Percentiles rank a stretch among this genome's conserved stretches.
These are phyloP conservation scores for Mallotus nudiflorus DNA, from an alignment of 345 rosid species.

Conservation along the genomic window DNA sequence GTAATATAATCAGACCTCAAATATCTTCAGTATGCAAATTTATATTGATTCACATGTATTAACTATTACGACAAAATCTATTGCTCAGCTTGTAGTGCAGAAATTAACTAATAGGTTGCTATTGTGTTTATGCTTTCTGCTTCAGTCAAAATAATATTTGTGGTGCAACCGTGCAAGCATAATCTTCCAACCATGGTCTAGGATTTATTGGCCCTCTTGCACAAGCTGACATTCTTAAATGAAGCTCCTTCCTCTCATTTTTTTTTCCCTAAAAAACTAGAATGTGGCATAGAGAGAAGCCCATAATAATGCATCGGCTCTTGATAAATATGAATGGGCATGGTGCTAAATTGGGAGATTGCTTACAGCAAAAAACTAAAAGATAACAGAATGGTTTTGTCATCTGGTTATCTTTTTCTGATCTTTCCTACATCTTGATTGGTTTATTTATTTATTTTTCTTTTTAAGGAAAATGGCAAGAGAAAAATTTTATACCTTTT, in stretches of 20 bases:
- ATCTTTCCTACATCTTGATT: background rate
- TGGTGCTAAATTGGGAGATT: background rate
- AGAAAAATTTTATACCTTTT: background rate
- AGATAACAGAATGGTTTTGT: background rate
- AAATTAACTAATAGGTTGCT: background rate
- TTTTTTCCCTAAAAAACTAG: background rate
- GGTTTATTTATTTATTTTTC: background rate
- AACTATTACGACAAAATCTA: background rate
- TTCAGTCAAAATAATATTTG: background rate
- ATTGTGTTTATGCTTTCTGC: background rate
- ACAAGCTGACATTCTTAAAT: background rate
- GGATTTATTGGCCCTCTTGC: background rate
- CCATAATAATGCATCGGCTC: background rate
- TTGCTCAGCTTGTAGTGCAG: background rate
- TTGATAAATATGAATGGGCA: background rate
- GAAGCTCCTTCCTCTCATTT: background rate
- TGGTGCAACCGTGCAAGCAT: no score
- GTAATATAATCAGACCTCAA: slow-evolving; percentile 18
- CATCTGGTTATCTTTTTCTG: background rate
- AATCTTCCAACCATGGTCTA: background rate
- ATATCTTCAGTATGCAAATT: background rate
- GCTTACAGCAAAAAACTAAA: background rate
- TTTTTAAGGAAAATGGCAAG: background rate
- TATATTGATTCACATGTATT: background rate
- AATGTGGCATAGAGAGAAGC: background rate